Conservation (phyloP, 495 filamentous ascomycete genomes). For the Podospora appendiculata region DNA sequence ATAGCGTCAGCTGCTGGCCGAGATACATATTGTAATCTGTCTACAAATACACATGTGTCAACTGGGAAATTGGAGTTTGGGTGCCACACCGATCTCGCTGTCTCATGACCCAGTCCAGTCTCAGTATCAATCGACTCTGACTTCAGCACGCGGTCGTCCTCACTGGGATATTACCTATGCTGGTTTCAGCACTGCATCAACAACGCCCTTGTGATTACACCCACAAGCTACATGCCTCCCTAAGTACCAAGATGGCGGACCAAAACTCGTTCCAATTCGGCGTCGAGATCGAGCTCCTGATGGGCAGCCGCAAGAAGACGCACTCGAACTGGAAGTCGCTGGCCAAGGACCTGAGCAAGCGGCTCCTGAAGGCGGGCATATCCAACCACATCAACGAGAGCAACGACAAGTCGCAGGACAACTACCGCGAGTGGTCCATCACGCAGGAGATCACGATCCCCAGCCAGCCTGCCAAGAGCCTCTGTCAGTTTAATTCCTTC, state of each 20-base stretch:
- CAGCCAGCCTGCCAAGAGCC: conserved; percentile 13
- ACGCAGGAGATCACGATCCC: conserved; percentile 19
- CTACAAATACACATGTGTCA: too few species aligned
- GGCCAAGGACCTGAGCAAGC: conserved; percentile 16
- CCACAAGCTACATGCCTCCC: too few species aligned
- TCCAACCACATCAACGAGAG: conserved; percentile 17
- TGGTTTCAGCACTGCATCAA: too few species aligned
- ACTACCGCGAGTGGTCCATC: conserved; percentile 25
- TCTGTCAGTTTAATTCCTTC: conserved; percentile 5
- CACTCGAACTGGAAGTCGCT: conserved; percentile 16
- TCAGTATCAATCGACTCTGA: too few species aligned
- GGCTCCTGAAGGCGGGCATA: conserved; percentile 15
- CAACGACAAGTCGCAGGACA: conserved; percentile 13
- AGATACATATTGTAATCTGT: too few species aligned
- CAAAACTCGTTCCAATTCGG: conserved; percentile 18
- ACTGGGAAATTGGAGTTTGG: too few species aligned
- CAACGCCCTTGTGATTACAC: too few species aligned
- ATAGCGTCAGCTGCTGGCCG: too few species aligned
- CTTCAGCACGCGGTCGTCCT: too few species aligned
- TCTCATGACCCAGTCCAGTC: too few species aligned
- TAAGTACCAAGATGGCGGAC: neutral
- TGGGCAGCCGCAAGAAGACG: conserved; percentile 14
- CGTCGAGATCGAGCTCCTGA: conserved; percentile 22
- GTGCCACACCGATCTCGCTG: too few species aligned
- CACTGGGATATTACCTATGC: too few species aligned